A percentile compares a stretch with the other conserved stretches of the same genome.
phyloP scores from a whole-genome alignment of 306 rosid genomes.

The Cicer chorassanicum region DNA sequence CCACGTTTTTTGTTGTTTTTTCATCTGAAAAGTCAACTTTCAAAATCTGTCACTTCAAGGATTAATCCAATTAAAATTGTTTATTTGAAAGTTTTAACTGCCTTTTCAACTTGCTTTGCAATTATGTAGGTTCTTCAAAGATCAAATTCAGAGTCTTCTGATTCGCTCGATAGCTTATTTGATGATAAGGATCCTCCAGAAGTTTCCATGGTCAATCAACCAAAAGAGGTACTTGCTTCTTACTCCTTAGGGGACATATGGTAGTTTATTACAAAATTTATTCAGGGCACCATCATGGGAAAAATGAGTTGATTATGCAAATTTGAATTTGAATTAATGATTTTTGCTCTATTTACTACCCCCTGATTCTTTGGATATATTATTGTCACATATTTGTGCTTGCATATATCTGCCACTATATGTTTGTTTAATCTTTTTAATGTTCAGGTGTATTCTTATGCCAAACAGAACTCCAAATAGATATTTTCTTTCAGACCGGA shows the following conservation, averaged over 20 bases:
- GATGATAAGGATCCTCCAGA: conserved; percentile 67
- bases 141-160: conserved; percentile 69
- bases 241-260: conserved; percentile 19
- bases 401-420: conserved; percentile 7
- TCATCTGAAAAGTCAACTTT: conserved; percentile 3
- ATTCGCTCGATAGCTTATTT: conserved; percentile 89
- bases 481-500: conserved; percentile 3
- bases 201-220: conserved; percentile 48
- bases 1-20: neutral
- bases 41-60: conserved; percentile 21
- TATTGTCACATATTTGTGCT: conserved; percentile 30
- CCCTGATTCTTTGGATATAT: conserved; percentile 2
- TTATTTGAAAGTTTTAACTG: conserved; percentile 32
- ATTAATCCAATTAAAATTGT: conserved; percentile 33
- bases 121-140: conserved; percentile 56
- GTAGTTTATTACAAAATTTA: conserved; percentile 14
- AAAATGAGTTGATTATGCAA: conserved; percentile 8
- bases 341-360: conserved; percentile 18
- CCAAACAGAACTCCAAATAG: conserved; percentile 24
- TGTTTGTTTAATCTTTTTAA: conserved; percentile 27
- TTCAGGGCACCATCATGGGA: conserved; percentile 19
- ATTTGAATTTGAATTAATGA: conserved; percentile 23
- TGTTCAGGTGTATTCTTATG: conserved; percentile 29
- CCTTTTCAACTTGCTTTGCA: conserved; percentile 41
- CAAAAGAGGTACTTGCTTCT: conserved; percentile 71